phyloP scores from a whole-genome alignment of 495 filamentous ascomycete genomes.

The Amorphotheca resinae region DNA sequence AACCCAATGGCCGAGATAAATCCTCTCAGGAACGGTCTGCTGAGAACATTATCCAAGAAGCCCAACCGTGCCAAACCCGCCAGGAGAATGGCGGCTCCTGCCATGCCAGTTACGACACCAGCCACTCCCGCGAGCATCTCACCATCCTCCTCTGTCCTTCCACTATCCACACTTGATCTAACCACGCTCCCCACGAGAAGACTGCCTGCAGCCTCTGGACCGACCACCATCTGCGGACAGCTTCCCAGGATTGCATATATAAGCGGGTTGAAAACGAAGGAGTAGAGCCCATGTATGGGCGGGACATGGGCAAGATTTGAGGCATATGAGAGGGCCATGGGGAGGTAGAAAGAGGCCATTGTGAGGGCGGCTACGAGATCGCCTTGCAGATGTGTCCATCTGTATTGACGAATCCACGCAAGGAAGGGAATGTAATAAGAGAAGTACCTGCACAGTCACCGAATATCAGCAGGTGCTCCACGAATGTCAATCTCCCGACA shows the following conservation, averaged over 20 bases:
- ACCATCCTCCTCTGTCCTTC: slow-evolving; percentile 59
- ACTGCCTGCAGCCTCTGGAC: slow-evolving; percentile 88
- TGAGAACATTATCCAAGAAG: slow-evolving; percentile 89
- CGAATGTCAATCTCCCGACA: background rate
- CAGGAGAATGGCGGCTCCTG: slow-evolving; percentile 72
- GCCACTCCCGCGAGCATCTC: slow-evolving; percentile 65
- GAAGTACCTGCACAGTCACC: slow-evolving; percentile 53
- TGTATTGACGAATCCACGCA: slow-evolving; percentile 80
- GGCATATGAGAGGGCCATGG: slow-evolving; percentile 91
- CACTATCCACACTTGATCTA: slow-evolving; percentile 56
- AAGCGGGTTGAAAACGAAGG: slow-evolving; percentile 83
- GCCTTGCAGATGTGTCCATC: slow-evolving; percentile 64
- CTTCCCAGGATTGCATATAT: slow-evolving; percentile 83
- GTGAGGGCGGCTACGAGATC: slow-evolving; percentile 81
- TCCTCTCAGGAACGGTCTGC: slow-evolving; percentile 79
- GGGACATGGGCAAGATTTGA: slow-evolving; percentile 88
- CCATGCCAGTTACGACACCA: slow-evolving; percentile 78
- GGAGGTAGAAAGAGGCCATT: slow-evolving; percentile 93
- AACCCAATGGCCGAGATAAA: slow-evolving; percentile 96
- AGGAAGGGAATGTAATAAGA: slow-evolving; percentile 88
- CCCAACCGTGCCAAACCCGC: slow-evolving; percentile 79
- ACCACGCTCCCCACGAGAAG: slow-evolving; percentile 83
- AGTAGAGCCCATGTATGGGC: slow-evolving; percentile 89
- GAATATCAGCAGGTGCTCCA: slow-evolving; percentile 13
- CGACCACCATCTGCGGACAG: slow-evolving; percentile 86